phyloP scores from a whole-genome alignment of 2,329 filamentous ascomycete species.

The Mycocentrospora acerina region DNA sequence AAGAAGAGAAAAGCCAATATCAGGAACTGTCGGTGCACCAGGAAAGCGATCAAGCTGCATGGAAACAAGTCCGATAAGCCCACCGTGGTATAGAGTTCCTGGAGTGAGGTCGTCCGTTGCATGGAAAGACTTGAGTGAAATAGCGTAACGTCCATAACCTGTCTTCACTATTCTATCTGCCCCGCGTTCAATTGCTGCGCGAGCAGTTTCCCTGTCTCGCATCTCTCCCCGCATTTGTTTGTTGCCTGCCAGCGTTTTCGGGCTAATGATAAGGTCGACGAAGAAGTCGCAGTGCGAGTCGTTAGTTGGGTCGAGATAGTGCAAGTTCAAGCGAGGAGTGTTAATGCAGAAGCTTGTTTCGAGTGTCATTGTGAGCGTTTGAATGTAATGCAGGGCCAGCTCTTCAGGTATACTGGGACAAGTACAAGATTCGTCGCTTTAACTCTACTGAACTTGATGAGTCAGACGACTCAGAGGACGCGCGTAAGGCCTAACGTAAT shows the following conservation, averaged over 20 bases:
- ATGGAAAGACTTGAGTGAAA: conserved; percentile 17
- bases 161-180: conserved; percentile 16
- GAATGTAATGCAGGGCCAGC: neutral
- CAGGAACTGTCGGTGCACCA: conserved; percentile 16
- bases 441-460: too few species aligned
- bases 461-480: too few species aligned
- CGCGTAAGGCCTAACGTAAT: too few species aligned
- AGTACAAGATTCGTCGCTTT: too few species aligned
- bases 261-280: conserved; percentile 8
- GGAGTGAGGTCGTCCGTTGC: neutral
- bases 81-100: neutral
- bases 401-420: too few species aligned
- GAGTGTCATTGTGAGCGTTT: conserved; percentile 39
- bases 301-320: conserved; percentile 16
- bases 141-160: conserved; percentile 32
- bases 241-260: conserved; percentile 2
- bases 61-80: conserved; percentile 20
- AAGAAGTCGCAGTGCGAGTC: conserved; percentile 18
- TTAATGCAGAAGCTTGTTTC: conserved; percentile 68
- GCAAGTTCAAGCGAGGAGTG: conserved; percentile 46
- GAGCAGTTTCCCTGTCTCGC: conserved; percentile 12
- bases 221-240: neutral
- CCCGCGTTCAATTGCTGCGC: conserved; percentile 10
- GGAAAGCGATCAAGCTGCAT: conserved; percentile 25
- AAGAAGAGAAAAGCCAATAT: conserved; percentile 22